These are phyloP conservation scores for Schizosaccharomyces lindneri DNA, from an alignment of 805 yeast species.

Conservation along the genomic window DNA sequence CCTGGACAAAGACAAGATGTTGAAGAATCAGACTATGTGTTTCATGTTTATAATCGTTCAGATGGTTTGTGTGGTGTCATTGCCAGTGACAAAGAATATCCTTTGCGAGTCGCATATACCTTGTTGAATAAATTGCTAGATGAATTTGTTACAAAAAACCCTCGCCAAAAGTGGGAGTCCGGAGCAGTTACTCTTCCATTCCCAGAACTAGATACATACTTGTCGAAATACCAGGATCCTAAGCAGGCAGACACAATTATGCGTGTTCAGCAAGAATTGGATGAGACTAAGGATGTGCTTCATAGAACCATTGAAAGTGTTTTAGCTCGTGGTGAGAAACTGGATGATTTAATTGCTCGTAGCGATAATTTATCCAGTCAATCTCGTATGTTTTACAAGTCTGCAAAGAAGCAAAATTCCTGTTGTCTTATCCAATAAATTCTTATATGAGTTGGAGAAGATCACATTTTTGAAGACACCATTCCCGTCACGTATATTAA, in stretches of 20 bases:
- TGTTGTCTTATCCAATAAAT: slow-evolving; percentile 36
- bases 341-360: slow-evolving; percentile 83
- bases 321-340: slow-evolving; percentile 83
- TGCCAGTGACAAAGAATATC: slow-evolving; percentile 85
- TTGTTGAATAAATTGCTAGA: slow-evolving; percentile 73
- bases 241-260: slow-evolving; percentile 86
- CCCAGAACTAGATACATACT: slow-evolving; percentile 39
- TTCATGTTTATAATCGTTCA: slow-evolving; percentile 70
- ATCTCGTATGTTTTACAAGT: slow-evolving; percentile 85
- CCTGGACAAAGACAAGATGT: slow-evolving; percentile 84
- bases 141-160: slow-evolving; percentile 66
- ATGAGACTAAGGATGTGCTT: slow-evolving; percentile 85
- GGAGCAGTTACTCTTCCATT: slow-evolving; percentile 17
- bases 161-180: slow-evolving; percentile 41
- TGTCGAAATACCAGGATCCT: slow-evolving; percentile 83
- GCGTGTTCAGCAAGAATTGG: slow-evolving; percentile 93
- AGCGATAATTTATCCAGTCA: slow-evolving; percentile 74
- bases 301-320: slow-evolving; percentile 91
- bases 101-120: slow-evolving; percentile 88
- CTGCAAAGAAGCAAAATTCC: slow-evolving; percentile 72
- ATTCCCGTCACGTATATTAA: neutral
- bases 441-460: too few species aligned
- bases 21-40: slow-evolving; percentile 59
- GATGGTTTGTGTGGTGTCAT: slow-evolving; percentile 85
- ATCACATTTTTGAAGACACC: neutral